Evolutionary conservation across 129 eudicot species (phyloP).

Genomic region (Centrapalus pauciflorus): DNA sequence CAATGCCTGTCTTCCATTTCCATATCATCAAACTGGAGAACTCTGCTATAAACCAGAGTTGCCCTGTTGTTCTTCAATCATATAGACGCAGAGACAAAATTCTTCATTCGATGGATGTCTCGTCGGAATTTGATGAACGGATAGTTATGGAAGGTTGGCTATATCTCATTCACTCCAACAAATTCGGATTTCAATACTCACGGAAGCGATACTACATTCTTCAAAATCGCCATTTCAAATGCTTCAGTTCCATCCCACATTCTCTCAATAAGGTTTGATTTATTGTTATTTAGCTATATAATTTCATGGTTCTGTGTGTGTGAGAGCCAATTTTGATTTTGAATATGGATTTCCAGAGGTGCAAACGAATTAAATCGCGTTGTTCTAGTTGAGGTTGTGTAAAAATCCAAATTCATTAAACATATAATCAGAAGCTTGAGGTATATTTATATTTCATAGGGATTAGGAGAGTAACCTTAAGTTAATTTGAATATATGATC

Average conservation of each 20-base stretch:
- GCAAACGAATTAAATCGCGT: neutral
- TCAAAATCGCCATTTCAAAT: constrained; percentile 12
- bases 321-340: neutral
- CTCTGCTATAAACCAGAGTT: constrained; percentile 18
- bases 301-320: neutral
- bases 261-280: constrained; percentile 7
- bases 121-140: neutral
- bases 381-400: neutral
- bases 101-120: neutral
- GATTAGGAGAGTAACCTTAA: no score
- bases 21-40: neutral
- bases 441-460: no score
- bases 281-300: neutral
- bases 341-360: neutral
- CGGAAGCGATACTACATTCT: constrained; percentile 27
- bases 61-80: neutral
- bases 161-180: constrained; percentile 19
- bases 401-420: no score
- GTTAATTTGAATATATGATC: no score
- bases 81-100: neutral
- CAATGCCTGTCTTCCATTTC: neutral
- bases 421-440: no score
- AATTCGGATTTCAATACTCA: constrained; percentile 16
- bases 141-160: constrained; percentile 23
- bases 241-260: constrained; percentile 9